Evolutionary conservation across 768 basidiomycete genomes (phyloP), one percentile per base, ranked within the genome.

Genomic region (Hygrocybe punicea): DNA sequence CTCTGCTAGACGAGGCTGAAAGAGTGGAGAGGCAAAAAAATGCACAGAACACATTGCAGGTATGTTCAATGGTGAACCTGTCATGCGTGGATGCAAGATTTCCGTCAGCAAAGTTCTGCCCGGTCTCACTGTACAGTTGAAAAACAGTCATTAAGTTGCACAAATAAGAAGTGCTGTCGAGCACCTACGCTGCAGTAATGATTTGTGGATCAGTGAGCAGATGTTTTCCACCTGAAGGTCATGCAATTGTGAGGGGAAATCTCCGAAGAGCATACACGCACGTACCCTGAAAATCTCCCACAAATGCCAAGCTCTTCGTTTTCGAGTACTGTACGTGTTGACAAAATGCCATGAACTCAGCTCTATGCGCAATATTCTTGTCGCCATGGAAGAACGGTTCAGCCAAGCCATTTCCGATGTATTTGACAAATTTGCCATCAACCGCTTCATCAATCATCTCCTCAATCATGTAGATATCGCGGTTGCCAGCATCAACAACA

Each of bases 341-440:
- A 25, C 36, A 47, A 45, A 65, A 63, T 14, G 60, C 42, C 5
- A 65, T 56, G 21, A 65, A 65, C 10, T 57, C 11, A 13, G 49
- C 33, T 14, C 49, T 19, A 33, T 29, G 16, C 2, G 29, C 10
- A 29, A 24, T 10, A 33, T 25, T 17, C 46, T 55, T 44, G 10
- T 9, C 23, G 5, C 29, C 8, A 29, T 29, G 8, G 29, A 29
- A 29, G 35, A 65, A 56, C 2, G 63, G 62, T 11, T 54, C 34
- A 5, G 61, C 58, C n/a, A 53, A 59, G 6, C 59, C 61, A 52
- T 69, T 70, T 55, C 65, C 60, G 23, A 70, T 42, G 24, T 63
- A 70, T 55, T 70, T 70, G 2, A 40, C 25, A 53, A 69, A 70
- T 9, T 39, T 13, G 1, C 62, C 63, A 11, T 57, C 44, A 4